phyloP scores from a whole-genome alignment of 2,329 filamentous ascomycete species.

The Aspergillus japonicus region DNA sequence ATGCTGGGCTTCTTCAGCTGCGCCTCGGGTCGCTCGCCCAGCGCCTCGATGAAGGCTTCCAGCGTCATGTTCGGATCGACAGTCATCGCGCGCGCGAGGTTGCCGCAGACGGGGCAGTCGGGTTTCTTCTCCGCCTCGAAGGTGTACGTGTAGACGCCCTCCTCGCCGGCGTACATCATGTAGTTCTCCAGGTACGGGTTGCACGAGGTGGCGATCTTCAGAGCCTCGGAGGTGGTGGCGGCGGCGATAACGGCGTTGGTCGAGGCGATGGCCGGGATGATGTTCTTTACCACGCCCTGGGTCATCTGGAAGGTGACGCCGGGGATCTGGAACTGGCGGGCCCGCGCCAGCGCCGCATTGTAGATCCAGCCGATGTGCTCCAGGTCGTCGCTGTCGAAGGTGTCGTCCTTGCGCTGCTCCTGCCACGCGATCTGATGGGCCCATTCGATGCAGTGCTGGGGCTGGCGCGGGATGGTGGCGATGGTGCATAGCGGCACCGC shows the following conservation, averaged over 20 bases:
- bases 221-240: constrained; percentile 91
- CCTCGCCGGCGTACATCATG: constrained; percentile 99
- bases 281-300: constrained; percentile 98
- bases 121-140: constrained; percentile 92
- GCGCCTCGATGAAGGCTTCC: constrained; percentile 78
- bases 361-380: constrained; percentile 98
- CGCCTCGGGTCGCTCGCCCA: constrained; percentile 79
- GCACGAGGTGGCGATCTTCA: constrained; percentile 84
- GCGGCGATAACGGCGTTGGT: constrained; percentile 97
- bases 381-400: constrained; percentile 91
- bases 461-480: constrained; percentile 92
- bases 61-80: constrained; percentile 72
- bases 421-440: constrained; percentile 98
- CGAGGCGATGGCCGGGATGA: constrained; percentile 96
- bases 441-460: constrained; percentile 98
- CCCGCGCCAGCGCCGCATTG: constrained; percentile 75
- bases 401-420: constrained; percentile 74
- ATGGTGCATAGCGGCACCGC: constrained; percentile 95
- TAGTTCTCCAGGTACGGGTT: constrained; percentile 88
- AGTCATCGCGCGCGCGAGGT: constrained; percentile 70
- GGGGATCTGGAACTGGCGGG: constrained; percentile 81
- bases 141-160: constrained; percentile 94
- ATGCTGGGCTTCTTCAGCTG: constrained; percentile 94
- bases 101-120: constrained; percentile 92
- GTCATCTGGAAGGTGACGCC: constrained; percentile 95